phyloP scores from a whole-genome alignment of 768 basidiomycete species.

The Termitomyces titanicus region DNA sequence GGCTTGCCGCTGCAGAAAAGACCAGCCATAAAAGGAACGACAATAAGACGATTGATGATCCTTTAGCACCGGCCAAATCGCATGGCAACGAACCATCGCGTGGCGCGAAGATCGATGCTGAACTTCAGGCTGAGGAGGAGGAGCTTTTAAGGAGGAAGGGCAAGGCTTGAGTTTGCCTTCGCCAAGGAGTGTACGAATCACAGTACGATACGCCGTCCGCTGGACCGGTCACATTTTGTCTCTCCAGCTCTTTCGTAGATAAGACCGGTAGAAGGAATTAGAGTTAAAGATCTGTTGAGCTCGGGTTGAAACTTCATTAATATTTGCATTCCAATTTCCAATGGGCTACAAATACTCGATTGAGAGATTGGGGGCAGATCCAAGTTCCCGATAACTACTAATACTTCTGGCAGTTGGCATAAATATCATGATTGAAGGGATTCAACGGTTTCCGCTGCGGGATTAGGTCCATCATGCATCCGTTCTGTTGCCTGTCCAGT shows the following conservation, averaged over 20 bases:
- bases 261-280: too few relatives aligned
- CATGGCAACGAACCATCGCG: slow-evolving; percentile 57
- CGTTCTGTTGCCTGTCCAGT: neutral
- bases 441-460: neutral
- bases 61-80: slow-evolving; percentile 43
- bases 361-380: too few relatives aligned
- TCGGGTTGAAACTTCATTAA: too few relatives aligned
- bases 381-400: too few relatives aligned
- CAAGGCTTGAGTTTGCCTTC: neutral
- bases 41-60: slow-evolving; percentile 36
- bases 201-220: too few relatives aligned
- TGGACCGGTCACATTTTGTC: too few relatives aligned
- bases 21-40: slow-evolving; percentile 22
- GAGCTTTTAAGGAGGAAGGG: slow-evolving; percentile 43
- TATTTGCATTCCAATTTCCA: too few relatives aligned
- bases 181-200: neutral
- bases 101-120: slow-evolving; percentile 56
- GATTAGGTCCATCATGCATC: neutral
- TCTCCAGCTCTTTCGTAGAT: too few relatives aligned
- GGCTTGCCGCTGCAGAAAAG: slow-evolving; percentile 28
- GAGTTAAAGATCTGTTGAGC: too few relatives aligned
- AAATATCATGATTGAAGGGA: neutral
- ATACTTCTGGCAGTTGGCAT: too few relatives aligned
- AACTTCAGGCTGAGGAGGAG: slow-evolving; percentile 50
- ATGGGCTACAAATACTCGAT: too few relatives aligned